A percentile compares a stretch with the other conserved stretches of the same genome.
Evolutionary conservation across 2,329 filamentous ascomycete genomes (phyloP).

Genomic region (Ascochyta fabae): DNA sequence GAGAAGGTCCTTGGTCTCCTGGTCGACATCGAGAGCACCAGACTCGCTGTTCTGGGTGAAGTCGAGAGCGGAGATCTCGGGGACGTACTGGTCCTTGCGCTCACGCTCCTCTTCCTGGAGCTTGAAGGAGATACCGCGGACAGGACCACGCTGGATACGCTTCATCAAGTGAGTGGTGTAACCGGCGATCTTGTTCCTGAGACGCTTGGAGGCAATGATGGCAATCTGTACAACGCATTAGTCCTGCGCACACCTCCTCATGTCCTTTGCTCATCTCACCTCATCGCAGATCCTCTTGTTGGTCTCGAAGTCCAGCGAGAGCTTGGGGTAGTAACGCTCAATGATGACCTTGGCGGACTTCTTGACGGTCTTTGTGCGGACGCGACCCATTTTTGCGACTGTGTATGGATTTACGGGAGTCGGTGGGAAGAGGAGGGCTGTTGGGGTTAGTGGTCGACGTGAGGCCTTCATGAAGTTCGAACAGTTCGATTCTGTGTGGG

Average conservation of each 20-base stretch:
- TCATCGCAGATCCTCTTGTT: conserved; percentile 99
- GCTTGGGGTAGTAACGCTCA: conserved; percentile 82
- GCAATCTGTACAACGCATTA: conserved; percentile 76
- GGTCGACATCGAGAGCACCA: conserved; percentile 93
- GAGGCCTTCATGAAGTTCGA: conserved; percentile 6
- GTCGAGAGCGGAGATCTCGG: conserved; percentile 97
- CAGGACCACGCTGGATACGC: conserved; percentile 98
- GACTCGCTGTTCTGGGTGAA: conserved; percentile 93
- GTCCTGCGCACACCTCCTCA: conserved; percentile 50
- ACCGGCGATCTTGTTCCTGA: conserved; percentile 92
- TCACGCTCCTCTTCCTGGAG: conserved; percentile 99
- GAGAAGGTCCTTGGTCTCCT: conserved; percentile 99
- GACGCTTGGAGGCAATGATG: conserved; percentile 98
- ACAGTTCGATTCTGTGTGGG: conserved; percentile 24
- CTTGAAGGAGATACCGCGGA: conserved; percentile 99
- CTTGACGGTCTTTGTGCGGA: conserved; percentile 72
- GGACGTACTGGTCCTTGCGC: conserved; percentile 99
- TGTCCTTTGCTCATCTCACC: conserved; percentile 20
- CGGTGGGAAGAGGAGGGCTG: conserved; percentile 35
- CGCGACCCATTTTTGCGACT: conserved; percentile 61
- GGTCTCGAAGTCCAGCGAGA: conserved; percentile 99
- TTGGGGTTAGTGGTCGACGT: conserved; percentile 41
- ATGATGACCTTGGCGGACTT: conserved; percentile 99
- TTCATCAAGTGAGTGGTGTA: conserved; percentile 95
- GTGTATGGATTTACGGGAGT: conserved; percentile 32